Evolutionary conservation across 345 rosid species (phyloP).

Genomic region (Salix koriyanagi): DNA sequence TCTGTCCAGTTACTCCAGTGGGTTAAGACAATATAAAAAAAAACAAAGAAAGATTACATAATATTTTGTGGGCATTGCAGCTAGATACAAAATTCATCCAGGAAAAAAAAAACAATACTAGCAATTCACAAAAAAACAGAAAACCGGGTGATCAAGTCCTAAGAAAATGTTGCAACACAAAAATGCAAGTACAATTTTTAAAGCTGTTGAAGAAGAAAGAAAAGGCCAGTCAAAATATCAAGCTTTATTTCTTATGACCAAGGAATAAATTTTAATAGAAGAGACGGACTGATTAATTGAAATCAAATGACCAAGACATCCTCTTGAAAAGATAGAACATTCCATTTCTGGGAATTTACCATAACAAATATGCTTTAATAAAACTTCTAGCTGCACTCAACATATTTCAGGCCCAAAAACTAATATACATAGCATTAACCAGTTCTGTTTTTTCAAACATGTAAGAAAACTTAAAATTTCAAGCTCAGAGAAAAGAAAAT

Average conservation of each 20-base stretch:
- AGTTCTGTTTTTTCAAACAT: neutral
- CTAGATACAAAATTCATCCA: neutral
- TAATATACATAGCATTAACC: neutral
- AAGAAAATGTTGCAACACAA: neutral
- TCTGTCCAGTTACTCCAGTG: neutral
- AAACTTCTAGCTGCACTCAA: neutral
- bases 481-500: neutral
- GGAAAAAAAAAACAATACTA: neutral
- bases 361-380: neutral
- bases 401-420: neutral
- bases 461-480: neutral
- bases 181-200: neutral
- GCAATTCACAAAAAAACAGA: neutral
- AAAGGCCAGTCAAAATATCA: neutral
- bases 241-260: neutral
- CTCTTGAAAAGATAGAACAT: neutral
- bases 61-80: too few species aligned
- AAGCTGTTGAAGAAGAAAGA: neutral
- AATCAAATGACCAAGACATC: neutral
- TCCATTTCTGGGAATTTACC: neutral
- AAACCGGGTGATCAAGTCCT: neutral
- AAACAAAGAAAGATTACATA: too few species aligned
- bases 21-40: neutral
- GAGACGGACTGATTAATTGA: neutral
- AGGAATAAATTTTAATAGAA: neutral